Evolutionary conservation across 1,284 basidiomycete species (phyloP), one percentile per base, ranked within the genome.

Genomic region (Sutorius eximius): DNA sequence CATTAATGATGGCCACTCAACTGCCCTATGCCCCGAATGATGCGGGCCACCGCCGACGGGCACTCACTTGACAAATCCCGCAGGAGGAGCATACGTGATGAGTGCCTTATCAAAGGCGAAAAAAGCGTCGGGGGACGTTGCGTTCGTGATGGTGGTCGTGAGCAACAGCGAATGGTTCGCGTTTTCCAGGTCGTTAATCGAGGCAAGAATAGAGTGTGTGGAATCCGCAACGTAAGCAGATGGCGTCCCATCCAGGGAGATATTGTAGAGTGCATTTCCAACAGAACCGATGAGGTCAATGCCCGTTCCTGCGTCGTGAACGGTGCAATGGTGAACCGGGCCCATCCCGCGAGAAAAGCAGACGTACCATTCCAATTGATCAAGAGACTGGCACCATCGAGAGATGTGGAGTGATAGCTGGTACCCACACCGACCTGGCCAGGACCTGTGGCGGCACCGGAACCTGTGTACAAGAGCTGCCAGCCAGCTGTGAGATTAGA

Each of bases 281-380:
- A 71, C 71, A 56, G 75, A 75, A 27, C 83, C 83, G 24, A 76
- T 58, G 33, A 86, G 72, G 56, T 78, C 72, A 37, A 86, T 80
- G 24, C 77, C 81, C 33, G 78, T 83, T 40, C 83, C 83, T 86
- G 59, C 32, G 30, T 18, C 20, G n/a, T n/a, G 46, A 48, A 50
- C 22, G n/a, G 45, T 30, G 41, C 37, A 49, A n/a, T 45, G 32
- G 53, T 48, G 45, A 44, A 49, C 36, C 29, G 20, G 36, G 40
- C 24, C 36, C 16, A 47, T 29, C 18, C 53, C 15, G 12, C 8
- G 16, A 20, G 20, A 46, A 45, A 49, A 59, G 51, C 10, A 47
- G 3, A 40, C 79, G 60, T 60, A 87, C 87, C 88, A 59, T 75
- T 79, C 82, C 85, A 90, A 49, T 64, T 65, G 53, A 90, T 66